These are phyloP conservation scores for Botrytis hyacinthi DNA, from an alignment of 2,329 filamentous ascomycete genomes.

Conservation along the genomic window DNA sequence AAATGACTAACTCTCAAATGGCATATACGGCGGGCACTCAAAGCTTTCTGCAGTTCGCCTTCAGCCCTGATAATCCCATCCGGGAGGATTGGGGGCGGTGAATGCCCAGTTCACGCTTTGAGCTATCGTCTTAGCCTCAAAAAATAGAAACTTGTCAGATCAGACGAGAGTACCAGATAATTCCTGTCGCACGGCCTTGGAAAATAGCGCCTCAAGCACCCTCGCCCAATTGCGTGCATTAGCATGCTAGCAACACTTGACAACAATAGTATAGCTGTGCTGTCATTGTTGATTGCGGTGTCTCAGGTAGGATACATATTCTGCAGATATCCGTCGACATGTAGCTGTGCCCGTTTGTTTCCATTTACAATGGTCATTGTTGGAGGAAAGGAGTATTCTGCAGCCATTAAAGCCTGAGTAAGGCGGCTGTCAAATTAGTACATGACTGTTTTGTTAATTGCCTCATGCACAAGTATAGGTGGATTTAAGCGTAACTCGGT, in stretches of 20 bases:
- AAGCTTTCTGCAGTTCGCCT: constrained; percentile 20
- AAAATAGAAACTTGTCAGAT: constrained; percentile 23
- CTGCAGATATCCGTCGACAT: constrained; percentile 29
- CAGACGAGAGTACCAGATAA: constrained; percentile 28
- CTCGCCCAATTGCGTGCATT: constrained; percentile 35
- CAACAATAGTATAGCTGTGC: constrained; percentile 24
- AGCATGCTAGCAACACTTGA: constrained; percentile 24
- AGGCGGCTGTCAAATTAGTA: constrained; percentile 4
- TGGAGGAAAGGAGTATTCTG: constrained; percentile 22
- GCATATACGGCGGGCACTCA: constrained; percentile 16
- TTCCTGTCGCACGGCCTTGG: constrained; percentile 23
- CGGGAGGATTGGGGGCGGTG: constrained; percentile 14
- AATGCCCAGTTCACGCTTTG: constrained; percentile 18
- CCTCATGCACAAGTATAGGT: constrained; percentile 8
- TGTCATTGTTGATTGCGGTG: constrained; percentile 30
- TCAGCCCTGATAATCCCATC: constrained; percentile 17
- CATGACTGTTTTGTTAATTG: not conserved
- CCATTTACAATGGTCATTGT: constrained; percentile 26
- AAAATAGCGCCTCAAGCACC: constrained; percentile 25
- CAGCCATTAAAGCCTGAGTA: constrained; percentile 6
- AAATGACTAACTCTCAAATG: not conserved
- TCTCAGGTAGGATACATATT: constrained; percentile 22
- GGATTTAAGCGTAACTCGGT: constrained; percentile 20
- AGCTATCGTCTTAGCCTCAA: constrained; percentile 8
- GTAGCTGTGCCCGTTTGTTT: constrained; percentile 30